phyloP scores from a whole-genome alignment of 768 basidiomycete species.

The Clitopilus hobsonii region DNA sequence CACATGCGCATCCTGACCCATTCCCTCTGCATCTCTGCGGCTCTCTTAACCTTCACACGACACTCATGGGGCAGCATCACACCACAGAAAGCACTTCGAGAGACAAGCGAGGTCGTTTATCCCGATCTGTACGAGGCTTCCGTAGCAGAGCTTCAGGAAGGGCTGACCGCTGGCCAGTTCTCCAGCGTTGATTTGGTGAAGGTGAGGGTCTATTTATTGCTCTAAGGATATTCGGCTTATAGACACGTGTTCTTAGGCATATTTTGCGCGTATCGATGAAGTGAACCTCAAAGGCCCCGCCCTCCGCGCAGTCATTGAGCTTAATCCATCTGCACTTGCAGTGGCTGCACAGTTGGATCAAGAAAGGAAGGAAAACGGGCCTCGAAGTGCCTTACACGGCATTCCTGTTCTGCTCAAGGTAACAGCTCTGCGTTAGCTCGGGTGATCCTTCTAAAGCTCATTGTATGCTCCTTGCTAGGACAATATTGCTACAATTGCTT shows the following conservation, averaged over 20 bases:
- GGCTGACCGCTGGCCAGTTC: slow-evolving; percentile 45
- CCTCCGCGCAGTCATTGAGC: slow-evolving; percentile 56
- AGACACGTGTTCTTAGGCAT: slow-evolving; percentile 37
- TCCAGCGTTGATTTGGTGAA: slow-evolving; percentile 60
- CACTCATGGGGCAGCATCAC: not conserved
- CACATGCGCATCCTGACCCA: not conserved
- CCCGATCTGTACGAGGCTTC: slow-evolving; percentile 63
- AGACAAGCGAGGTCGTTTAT: slow-evolving; percentile 10
- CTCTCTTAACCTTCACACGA: not conserved
- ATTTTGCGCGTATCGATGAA: slow-evolving; percentile 62
- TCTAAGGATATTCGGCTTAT: not conserved
- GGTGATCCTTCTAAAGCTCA: not conserved
- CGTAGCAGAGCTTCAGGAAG: slow-evolving; percentile 47
- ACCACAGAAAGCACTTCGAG: not conserved
- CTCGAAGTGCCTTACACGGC: slow-evolving; percentile 47
- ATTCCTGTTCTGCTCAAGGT: slow-evolving; percentile 51
- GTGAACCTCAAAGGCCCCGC: slow-evolving; percentile 59
- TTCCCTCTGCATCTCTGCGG: not conserved
- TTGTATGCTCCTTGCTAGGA: slow-evolving; percentile 22
- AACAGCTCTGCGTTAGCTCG: not conserved
- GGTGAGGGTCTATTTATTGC: slow-evolving; percentile 26
- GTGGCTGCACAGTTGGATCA: slow-evolving; percentile 47
- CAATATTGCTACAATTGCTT: slow-evolving; percentile 41
- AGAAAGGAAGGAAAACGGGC: slow-evolving; percentile 36
- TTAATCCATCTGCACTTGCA: slow-evolving; percentile 46